Evolutionary conservation across 148 eudicot species (phyloP), one percentile per base, ranked within the genome.

Genomic region (Amaranthus cruentus): DNA sequence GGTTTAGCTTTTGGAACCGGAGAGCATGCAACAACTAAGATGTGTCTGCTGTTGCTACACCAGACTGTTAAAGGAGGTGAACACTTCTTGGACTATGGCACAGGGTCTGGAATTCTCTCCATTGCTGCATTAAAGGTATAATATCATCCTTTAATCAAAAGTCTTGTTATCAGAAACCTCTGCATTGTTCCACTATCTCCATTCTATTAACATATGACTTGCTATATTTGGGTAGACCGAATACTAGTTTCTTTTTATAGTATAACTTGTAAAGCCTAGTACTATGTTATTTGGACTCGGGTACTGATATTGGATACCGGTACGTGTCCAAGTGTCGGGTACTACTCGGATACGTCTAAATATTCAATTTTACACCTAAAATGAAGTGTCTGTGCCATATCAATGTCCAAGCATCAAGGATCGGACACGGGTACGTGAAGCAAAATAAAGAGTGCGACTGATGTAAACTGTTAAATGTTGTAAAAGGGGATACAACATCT

Each of bases 1-100:
- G 97, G 96, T 63, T 70, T 91, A 76, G 91, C 98, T 62, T 94
- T 94, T 80, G 98, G 98, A 81, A 94, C 93, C 47, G 98, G 98
- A 69, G 98, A 94, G 81, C 98, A 94, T 78, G 88, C 98, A 69
- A 94, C 97, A 38, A 94, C 98, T 43, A 94, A 91, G 80, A 78
- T 89, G 83, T 94, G 97, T 85, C 81, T 94, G 18, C 75, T 83
- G 75, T 80, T 91, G 72, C 85, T 94, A 67, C 93, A 78, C 75
- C 72, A 75, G 65, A 78, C 85, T 57, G 80, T 94, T 51, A 89
- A 85, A 80, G 98, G 97, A 70, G 91, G 93, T 68, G 97, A 94
- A 77, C 67, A 63, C 50, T 84, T 94, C 72, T 81, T 94, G 78
- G 98, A 94, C 81, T 94, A 94, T 68, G 98, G 98, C 75, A 91